These are phyloP conservation scores for Raphanus hybrid DNA, from an alignment of 441 rosid species.

Conservation along the genomic window DNA sequence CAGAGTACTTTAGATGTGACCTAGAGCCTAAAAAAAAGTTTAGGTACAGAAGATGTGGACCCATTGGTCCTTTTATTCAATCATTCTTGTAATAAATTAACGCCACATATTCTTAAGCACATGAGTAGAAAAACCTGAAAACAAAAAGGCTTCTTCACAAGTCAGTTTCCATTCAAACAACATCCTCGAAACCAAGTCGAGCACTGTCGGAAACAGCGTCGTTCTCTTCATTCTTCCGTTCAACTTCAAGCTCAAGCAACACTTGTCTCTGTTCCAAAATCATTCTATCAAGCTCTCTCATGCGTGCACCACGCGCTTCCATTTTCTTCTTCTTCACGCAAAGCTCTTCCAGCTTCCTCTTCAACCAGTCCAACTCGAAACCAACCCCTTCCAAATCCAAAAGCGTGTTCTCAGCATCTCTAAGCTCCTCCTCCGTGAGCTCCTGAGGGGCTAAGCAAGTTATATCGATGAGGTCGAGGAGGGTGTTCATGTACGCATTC, in stretches of 20 bases:
- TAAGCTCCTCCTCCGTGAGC: slow-evolving; percentile 39
- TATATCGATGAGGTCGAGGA: slow-evolving; percentile 28
- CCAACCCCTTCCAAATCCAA: slow-evolving; percentile 37
- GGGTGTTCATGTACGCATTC: slow-evolving; percentile 27
- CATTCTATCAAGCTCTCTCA: slow-evolving; percentile 36
- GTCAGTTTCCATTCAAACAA: background rate
- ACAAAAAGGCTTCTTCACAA: background rate
- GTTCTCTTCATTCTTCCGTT: slow-evolving; percentile 37
- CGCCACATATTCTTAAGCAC: background rate
- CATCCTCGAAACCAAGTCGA: slow-evolving; percentile 37
- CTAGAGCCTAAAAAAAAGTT: too few relatives aligned
- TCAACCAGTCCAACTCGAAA: slow-evolving; percentile 23
- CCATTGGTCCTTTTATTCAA: too few relatives aligned
- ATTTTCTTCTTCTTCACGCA: slow-evolving; percentile 18
- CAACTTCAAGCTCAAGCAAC: slow-evolving; percentile 33
- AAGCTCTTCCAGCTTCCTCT: background rate
- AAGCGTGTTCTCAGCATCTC: slow-evolving; percentile 30
- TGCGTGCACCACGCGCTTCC: slow-evolving; percentile 33
- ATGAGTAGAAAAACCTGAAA: background rate
- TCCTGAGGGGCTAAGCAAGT: slow-evolving; percentile 40
- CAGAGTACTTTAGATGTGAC: too few relatives aligned
- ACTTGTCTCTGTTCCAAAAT: slow-evolving; percentile 4
- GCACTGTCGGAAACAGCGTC: slow-evolving; percentile 37
- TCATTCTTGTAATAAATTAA: background rate
- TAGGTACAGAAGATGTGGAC: too few relatives aligned